Evolutionary conservation across 768 basidiomycete species (phyloP), one percentile per base, ranked within the genome.

Genomic region (Mycena capillaripes): DNA sequence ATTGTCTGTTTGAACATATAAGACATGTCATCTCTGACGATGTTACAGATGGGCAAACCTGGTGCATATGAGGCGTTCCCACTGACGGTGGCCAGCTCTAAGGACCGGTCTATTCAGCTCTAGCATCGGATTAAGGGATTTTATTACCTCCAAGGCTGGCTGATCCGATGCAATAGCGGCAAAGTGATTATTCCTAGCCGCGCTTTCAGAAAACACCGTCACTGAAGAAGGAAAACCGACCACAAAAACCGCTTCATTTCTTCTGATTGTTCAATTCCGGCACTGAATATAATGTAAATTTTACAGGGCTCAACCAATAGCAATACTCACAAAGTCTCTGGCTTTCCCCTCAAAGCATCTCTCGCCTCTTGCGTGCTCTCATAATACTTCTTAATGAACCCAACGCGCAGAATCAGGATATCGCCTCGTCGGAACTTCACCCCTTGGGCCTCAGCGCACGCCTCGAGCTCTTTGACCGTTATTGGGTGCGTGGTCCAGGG

Each of bases 221-320:
- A 23, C 10, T 27, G 21, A 34, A 69, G 17, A 25, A 12, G 57
- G 66, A 46, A 5, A 38, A 78, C 83, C 12, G 75, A 90, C 91
- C 92, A 93, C 21, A 93, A 78, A 81, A 92, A 93, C 4, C 87
- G 86, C 73, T 91, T 93, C 91, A 92, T 92, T 30, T 90, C 90
- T 19, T 91, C 90, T 21, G 87, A 85, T 78, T 92, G 91, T 69
- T 92, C 91, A 50, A 93, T 89, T 3, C 92, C 91, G 30, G 92
- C 61, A 34, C 74, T 62, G 21, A 34, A 65, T 34, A 50, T 23
- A 23, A 46, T 30, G n/a, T 27, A 27, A 60, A 34, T 3, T 27
- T 12, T 19, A 56, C 56, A 40, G 46, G 48, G 23, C 46, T 34
- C 25, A 19, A 46, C 34, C 32, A 25, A 32, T 4, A 40, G 21